Percentiles rank a stretch among this genome's conserved stretches.
phyloP scores from a whole-genome alignment of 2,329 filamentous ascomycete genomes.

The Aspergillus phoenicis region DNA sequence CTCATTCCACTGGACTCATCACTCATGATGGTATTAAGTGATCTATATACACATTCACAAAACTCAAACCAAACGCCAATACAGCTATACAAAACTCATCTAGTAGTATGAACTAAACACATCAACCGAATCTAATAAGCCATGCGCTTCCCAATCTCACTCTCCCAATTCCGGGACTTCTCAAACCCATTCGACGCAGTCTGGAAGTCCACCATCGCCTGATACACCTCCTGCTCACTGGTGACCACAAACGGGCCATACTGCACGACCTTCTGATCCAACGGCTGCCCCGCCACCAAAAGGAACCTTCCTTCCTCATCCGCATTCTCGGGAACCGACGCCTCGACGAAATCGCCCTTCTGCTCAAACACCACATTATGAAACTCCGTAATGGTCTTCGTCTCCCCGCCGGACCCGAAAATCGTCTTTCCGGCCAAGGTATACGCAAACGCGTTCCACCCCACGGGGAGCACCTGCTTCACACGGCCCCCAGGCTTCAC shows the following conservation, averaged over 20 bases:
- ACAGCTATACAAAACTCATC: conserved; percentile 1
- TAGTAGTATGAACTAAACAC: conserved; percentile 1
- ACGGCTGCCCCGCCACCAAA: conserved; percentile 74
- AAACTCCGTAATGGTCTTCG: conserved; percentile 56
- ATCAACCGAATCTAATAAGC: conserved; percentile 25
- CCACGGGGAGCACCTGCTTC: conserved; percentile 71
- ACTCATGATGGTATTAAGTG: not conserved
- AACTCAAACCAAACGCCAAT: conserved; percentile 4
- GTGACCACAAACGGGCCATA: conserved; percentile 84
- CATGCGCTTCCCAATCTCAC: conserved; percentile 84
- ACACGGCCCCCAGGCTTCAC: conserved; percentile 78
- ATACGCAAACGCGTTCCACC: conserved; percentile 91
- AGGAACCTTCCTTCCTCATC: conserved; percentile 58
- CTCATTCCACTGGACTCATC: not conserved
- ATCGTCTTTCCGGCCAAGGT: conserved; percentile 71
- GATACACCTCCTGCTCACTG: conserved; percentile 70
- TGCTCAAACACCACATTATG: conserved; percentile 89
- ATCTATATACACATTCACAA: not conserved
- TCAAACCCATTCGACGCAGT: conserved; percentile 76
- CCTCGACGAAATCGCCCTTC: conserved; percentile 73
- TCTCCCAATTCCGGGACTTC: conserved; percentile 75
- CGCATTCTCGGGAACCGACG: conserved; percentile 68
- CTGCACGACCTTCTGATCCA: conserved; percentile 79
- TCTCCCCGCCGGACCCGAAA: conserved; percentile 56
- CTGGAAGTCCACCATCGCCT: conserved; percentile 77